Conservation (phyloP, 805 yeast species). For the Wickerhamiella sergipiensis region DNA sequence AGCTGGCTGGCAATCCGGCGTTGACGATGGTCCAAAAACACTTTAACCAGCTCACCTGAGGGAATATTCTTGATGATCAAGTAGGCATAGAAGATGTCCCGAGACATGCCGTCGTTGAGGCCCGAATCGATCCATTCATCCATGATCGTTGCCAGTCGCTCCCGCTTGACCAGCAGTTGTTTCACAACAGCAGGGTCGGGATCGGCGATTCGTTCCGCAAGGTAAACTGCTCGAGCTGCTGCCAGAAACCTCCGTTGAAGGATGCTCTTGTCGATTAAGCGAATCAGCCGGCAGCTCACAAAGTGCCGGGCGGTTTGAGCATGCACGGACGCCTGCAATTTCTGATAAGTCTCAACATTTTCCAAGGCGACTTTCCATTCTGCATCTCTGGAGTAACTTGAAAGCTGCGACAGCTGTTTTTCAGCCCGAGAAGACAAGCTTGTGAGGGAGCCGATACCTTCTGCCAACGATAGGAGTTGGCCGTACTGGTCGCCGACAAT, state of each 20-base stretch:
- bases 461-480: conserved; percentile 9
- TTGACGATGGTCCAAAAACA: conserved; percentile 8
- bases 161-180: background rate
- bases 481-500: conserved; percentile 9
- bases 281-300: background rate
- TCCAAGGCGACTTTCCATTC: background rate
- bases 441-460: conserved; percentile 1
- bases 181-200: background rate
- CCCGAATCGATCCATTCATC: conserved; percentile 5
- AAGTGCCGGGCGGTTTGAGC: background rate
- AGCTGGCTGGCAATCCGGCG: conserved; percentile 4
- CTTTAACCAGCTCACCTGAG: conserved; percentile 9
- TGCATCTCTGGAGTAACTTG: background rate
- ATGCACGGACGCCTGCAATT: background rate
- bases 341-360: background rate
- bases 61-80: conserved; percentile 10
- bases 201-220: conserved; percentile 2
- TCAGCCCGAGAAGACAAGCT: background rate
- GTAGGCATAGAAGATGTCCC: conserved; percentile 14
- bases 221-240: conserved; percentile 9
- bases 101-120: conserved; percentile 6
- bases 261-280: conserved; percentile 6
- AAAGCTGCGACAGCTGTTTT: background rate
- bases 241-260: conserved; percentile 3
- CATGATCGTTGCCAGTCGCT: conserved; percentile 3